Conservation (phyloP, 805 yeast species). For the Candida methanosorbosa region DNA sequence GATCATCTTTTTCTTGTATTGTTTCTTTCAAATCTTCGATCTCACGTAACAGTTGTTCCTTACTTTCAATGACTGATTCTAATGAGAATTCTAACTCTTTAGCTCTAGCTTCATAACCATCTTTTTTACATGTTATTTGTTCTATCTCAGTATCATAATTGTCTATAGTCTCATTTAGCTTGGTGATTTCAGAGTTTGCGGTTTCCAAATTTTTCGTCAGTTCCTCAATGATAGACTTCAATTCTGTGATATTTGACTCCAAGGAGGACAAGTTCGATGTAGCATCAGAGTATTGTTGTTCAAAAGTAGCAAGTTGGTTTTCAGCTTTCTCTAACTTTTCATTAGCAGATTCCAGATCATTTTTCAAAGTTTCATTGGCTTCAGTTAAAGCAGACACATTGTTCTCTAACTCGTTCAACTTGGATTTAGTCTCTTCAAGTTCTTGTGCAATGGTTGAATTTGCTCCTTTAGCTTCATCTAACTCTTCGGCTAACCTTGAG, state of each 20-base stretch:
- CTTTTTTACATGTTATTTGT: neutral
- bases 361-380: no score
- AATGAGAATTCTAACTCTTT: neutral
- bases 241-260: conserved; percentile 2
- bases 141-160: no score
- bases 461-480: no score
- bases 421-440: conserved; percentile 2
- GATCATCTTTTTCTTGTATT: neutral
- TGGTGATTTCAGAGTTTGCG: neutral
- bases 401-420: conserved; percentile 7
- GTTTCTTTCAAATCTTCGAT: neutral
- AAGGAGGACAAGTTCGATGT: no score
- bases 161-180: neutral
- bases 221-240: conserved; percentile 4
- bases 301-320: no score
- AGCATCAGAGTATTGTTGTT: conserved; percentile 3
- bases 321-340: no score
- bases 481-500: no score
- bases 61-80: no score
- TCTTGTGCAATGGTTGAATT: neutral
- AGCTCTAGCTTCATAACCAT: neutral
- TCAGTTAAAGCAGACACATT: no score
- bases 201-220: neutral
- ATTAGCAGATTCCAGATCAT: conserved; percentile 3
- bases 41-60: no score